Evolutionary conservation across 2,329 filamentous ascomycete species (phyloP), one percentile per base, ranked within the genome.

Genomic region (Cercospora janseana): DNA sequence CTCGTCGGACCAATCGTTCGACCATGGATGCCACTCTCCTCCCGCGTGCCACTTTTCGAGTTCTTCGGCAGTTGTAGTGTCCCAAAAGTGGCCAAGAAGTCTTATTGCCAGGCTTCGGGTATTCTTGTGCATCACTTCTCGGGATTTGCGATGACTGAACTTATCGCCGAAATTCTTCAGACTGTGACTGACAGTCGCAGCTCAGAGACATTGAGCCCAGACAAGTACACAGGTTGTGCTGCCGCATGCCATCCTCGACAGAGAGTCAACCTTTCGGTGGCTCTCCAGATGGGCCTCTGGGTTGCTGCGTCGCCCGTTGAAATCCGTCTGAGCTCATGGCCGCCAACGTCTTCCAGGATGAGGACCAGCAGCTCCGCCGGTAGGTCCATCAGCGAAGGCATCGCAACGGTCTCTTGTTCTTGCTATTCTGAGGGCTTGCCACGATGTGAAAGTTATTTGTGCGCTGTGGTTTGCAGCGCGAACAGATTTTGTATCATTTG

Each of bases 311-410:
- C 46, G 29, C 42, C 42, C 13, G 42, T 45, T 20, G 32, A n/a
- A n/a, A 49, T 49, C 9, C 53, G 55, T 50, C 58, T 48, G 18
- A 60, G 58, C 41, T 59, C 54, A 35, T 52, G 46, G 21, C 58
- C 58, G 16, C 54, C 56, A n/a, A 57, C 46, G 10, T 54, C 37
- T 34, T 59, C 52, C 13, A 57, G 42, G 16, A 60, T 56, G 10
- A 51, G 44, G 9, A 27, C 43, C 12, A 55, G 38, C n/a, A 59
- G 46, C 51, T 60, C 58, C 12, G 29, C 34, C 2, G 58, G 56
- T 15, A 60, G 47, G 31, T 43, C 46, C 23, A 55, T 41, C 12
- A 56, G 46, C 16, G 44, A 37, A 28, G 55, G n/a, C 55, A 60
- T 58, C 12, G 4, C 18, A 18, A 23, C n/a, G 12, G 12, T 21